A percentile compares a stretch with the other conserved stretches of the same genome.
phyloP scores from a whole-genome alignment of 2,329 filamentous ascomycete species.

The Aaosphaeria arxii region DNA sequence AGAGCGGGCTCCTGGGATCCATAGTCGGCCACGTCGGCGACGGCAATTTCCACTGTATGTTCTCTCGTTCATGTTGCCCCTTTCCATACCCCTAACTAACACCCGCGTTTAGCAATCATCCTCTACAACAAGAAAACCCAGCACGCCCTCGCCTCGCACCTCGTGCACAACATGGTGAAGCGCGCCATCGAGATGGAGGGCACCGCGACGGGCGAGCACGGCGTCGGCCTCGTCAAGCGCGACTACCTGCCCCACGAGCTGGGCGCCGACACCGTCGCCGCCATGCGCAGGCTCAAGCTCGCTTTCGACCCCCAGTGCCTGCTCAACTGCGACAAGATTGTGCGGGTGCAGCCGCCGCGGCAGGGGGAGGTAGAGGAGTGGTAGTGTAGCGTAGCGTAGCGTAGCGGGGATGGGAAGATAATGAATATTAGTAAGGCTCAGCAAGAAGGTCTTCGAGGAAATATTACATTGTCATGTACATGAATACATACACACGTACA shows the following conservation, averaged over 20 bases:
- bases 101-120: slow-evolving; percentile 50
- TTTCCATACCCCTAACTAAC: background rate
- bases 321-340: slow-evolving; percentile 64
- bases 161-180: slow-evolving; percentile 84
- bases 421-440: no score
- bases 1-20: slow-evolving; percentile 60
- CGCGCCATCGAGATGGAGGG: slow-evolving; percentile 80
- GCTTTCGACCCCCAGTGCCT: slow-evolving; percentile 73
- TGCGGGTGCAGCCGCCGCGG: slow-evolving; percentile 52
- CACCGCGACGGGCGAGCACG: slow-evolving; percentile 82
- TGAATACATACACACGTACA: no score
- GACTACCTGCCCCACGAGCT: slow-evolving; percentile 80
- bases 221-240: slow-evolving; percentile 78
- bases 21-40: slow-evolving; percentile 75
- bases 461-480: no score
- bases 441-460: no score
- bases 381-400: slow-evolving; percentile 17
- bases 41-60: slow-evolving; percentile 67
- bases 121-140: slow-evolving; percentile 64
- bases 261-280: slow-evolving; percentile 69
- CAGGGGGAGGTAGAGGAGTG: slow-evolving; percentile 49
- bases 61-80: slow-evolving; percentile 9
- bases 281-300: slow-evolving; percentile 82
- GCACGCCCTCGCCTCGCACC: slow-evolving; percentile 62
- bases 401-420: no score